Conservation (phyloP, 352 stramenopile genomes). For the Globisporangium spinosum region DNA sequence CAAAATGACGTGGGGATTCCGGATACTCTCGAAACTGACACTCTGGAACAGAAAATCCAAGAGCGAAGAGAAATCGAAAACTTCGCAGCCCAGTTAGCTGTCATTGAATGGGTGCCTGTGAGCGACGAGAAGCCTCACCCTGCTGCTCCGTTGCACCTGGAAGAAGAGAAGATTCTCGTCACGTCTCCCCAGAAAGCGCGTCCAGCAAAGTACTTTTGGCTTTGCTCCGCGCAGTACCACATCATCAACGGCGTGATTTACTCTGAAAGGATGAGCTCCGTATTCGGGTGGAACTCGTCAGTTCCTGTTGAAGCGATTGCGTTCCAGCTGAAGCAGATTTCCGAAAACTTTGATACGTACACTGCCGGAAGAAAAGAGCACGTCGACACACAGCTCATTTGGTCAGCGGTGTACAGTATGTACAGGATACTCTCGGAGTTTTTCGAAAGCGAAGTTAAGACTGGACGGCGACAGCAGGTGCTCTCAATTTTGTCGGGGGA, state of each 20-base stretch:
- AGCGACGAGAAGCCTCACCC: constrained; percentile 32
- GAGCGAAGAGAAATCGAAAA: constrained; percentile 54
- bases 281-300: constrained; percentile 46
- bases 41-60: constrained; percentile 31
- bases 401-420: constrained; percentile 55
- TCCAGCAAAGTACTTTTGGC: constrained; percentile 39
- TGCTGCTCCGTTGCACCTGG: constrained; percentile 35
- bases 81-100: constrained; percentile 50
- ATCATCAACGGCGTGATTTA: constrained; percentile 47
- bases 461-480: constrained; percentile 23
- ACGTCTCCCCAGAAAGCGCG: constrained; percentile 38
- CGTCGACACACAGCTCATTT: constrained; percentile 36
- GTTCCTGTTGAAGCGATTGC: constrained; percentile 41
- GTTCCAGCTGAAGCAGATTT: constrained; percentile 47
- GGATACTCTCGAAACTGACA: constrained; percentile 18
- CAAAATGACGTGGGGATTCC: constrained; percentile 17
- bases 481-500: constrained; percentile 36
- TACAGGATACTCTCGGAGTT: constrained; percentile 55
- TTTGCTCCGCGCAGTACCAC: constrained; percentile 66
- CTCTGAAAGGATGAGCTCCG: constrained; percentile 33
- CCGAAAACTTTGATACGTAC: constrained; percentile 28
- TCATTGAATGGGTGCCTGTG: constrained; percentile 63
- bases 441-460: constrained; percentile 40
- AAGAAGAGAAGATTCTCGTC: constrained; percentile 36
- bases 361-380: constrained; percentile 5